phyloP scores from a whole-genome alignment of 805 yeast species.

The Kregervanrija fluxuum region DNA sequence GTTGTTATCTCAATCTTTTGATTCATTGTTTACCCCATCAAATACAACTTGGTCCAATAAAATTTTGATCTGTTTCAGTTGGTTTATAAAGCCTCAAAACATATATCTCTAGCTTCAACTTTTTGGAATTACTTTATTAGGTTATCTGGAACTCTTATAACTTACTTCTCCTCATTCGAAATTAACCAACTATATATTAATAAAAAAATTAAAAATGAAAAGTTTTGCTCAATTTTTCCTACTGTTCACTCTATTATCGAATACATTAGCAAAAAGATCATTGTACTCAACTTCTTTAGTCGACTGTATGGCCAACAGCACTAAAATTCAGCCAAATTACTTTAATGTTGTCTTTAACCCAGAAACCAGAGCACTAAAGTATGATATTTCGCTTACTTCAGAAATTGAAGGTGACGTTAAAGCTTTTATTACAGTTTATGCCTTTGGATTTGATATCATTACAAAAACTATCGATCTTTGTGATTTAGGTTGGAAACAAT shows the following conservation, averaged over 20 bases:
- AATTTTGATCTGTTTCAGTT: no score
- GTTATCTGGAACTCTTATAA: no score
- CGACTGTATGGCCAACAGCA: constrained; percentile 71
- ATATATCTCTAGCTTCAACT: no score
- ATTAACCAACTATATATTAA: no score
- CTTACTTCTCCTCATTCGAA: no score
- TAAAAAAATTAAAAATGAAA: not conserved
- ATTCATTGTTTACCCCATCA: no score
- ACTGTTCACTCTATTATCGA: constrained; percentile 3
- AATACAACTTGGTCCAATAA: no score
- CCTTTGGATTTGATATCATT: constrained; percentile 77
- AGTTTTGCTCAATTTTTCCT: not conserved
- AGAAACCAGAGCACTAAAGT: constrained; percentile 56
- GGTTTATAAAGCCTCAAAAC: no score
- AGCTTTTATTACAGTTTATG: constrained; percentile 71
- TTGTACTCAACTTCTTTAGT: constrained; percentile 70
- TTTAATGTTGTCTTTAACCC: constrained; percentile 76
- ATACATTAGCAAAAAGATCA: constrained; percentile 25
- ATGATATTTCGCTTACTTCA: constrained; percentile 63
- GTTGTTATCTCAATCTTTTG: no score
- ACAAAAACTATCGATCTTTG: constrained; percentile 56
- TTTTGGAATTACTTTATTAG: no score
- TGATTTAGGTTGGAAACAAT: constrained; percentile 66
- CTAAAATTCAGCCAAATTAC: constrained; percentile 63
- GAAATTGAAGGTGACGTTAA: constrained; percentile 57